Percentiles rank a stretch among this genome's conserved stretches.
Conservation (phyloP, 2,329 filamentous ascomycete species). For the Nothopassalora personata region DNA sequence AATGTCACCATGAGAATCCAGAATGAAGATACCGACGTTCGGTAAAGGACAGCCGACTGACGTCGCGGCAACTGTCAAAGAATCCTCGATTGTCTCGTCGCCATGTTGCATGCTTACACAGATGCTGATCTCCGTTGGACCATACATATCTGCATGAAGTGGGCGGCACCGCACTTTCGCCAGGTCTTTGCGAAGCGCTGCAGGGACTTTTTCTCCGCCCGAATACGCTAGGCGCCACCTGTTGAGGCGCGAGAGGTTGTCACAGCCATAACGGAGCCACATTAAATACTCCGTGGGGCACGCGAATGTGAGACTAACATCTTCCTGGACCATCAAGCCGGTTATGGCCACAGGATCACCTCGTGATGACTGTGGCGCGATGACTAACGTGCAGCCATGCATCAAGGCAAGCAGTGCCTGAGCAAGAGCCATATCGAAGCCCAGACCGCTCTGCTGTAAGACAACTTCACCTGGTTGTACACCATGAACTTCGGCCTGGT, state of each 20-base stretch:
- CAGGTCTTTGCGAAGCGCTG: slow-evolving; percentile 10
- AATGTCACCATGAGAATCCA: slow-evolving; percentile 36
- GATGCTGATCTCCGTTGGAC: slow-evolving; percentile 16
- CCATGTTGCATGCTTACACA: slow-evolving; percentile 8
- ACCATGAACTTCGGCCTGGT: slow-evolving; percentile 5
- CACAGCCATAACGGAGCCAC: slow-evolving; percentile 20
- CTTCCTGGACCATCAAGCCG: slow-evolving; percentile 33
- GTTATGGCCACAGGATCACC: slow-evolving; percentile 35
- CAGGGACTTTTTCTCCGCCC: slow-evolving; percentile 32
- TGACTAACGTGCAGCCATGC: slow-evolving; percentile 35
- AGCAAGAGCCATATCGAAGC: slow-evolving; percentile 40
- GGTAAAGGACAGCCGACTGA: slow-evolving; percentile 25
- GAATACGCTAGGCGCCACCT: slow-evolving; percentile 30
- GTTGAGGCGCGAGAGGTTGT: slow-evolving; percentile 2
- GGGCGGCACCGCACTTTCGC: not conserved
- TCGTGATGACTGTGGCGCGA: slow-evolving; percentile 32
- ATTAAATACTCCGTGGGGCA: slow-evolving; percentile 41
- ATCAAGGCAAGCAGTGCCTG: slow-evolving; percentile 37
- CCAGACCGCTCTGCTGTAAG: slow-evolving; percentile 37
- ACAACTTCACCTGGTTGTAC: slow-evolving; percentile 23
- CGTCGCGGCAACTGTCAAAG: slow-evolving; percentile 6
- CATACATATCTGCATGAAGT: slow-evolving; percentile 10
- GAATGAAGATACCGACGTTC: slow-evolving; percentile 38
- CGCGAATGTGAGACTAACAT: slow-evolving; percentile 36
- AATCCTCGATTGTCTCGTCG: slow-evolving; percentile 1